These are phyloP conservation scores for Colletotrichum truncatum DNA, from an alignment of 2,329 filamentous ascomycete genomes.

Conservation along the genomic window DNA sequence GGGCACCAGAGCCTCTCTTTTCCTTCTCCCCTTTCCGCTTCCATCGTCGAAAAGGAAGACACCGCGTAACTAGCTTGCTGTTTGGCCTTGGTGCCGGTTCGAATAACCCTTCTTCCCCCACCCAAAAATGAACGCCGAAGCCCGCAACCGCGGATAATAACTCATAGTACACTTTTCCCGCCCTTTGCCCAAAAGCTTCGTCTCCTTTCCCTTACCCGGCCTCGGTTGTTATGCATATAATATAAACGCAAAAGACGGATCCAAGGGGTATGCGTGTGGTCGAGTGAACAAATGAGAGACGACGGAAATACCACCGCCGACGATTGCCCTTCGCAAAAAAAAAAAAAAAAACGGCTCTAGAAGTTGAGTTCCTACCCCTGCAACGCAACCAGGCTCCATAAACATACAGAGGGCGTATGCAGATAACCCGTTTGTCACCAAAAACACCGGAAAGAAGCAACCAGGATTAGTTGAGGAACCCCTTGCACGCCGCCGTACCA, in stretches of 20 bases:
- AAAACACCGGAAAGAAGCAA: constrained; percentile 24
- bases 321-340: constrained; percentile 1
- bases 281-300: constrained; percentile 28
- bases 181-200: constrained; percentile 11
- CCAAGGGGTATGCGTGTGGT: constrained; percentile 28
- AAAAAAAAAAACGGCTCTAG: constrained; percentile 11
- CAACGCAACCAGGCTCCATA: constrained; percentile 6
- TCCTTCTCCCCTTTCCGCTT: neutral
- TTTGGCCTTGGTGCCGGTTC: neutral
- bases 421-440: constrained; percentile 9
- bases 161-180: constrained; percentile 26
- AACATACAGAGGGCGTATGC: constrained; percentile 16
- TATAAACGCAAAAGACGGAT: constrained; percentile 31
- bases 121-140: constrained; percentile 24
- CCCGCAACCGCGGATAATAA: constrained; percentile 16
- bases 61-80: neutral
- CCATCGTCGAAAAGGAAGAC: neutral
- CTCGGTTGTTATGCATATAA: constrained; percentile 27
- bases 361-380: constrained; percentile 23
- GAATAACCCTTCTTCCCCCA: neutral
- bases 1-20: neutral
- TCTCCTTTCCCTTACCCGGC: constrained; percentile 17
- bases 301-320: neutral
- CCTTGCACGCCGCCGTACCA: constrained; percentile 95
- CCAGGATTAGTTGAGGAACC: constrained; percentile 85